A percentile compares a stretch with the other conserved stretches of the same genome.
Conservation (phyloP, 2,329 filamentous ascomycete genomes). For the Verticillium nonalfalfae region DNA sequence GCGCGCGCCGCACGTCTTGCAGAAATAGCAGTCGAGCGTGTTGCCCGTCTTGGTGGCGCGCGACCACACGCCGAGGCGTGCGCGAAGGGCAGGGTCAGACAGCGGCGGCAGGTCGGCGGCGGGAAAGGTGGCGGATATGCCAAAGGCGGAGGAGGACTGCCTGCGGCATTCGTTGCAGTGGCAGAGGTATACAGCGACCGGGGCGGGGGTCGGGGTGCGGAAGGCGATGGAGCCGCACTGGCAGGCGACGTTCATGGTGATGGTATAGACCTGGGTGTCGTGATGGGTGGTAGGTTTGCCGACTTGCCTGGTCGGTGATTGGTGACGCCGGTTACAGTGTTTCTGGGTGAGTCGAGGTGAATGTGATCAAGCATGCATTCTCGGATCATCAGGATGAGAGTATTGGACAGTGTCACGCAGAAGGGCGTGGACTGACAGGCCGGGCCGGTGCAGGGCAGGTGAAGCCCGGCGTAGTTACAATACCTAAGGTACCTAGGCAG, state of each 20-base stretch:
- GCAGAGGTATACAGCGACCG: slow-evolving; percentile 33
- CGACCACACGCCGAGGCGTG: slow-evolving; percentile 27
- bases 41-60: slow-evolving; percentile 31
- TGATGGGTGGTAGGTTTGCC: neutral
- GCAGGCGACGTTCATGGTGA: slow-evolving; percentile 20
- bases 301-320: neutral
- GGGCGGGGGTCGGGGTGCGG: slow-evolving; percentile 24
- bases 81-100: slow-evolving; percentile 15
- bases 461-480: too few relatives aligned
- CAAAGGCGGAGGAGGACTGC: slow-evolving; percentile 38
- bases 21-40: slow-evolving; percentile 36
- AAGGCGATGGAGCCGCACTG: slow-evolving; percentile 33
- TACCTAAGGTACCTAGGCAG: too few relatives aligned
- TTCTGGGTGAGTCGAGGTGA: too few relatives aligned
- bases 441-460: too few relatives aligned
- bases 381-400: too few relatives aligned
- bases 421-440: too few relatives aligned
- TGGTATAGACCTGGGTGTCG: neutral
- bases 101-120: slow-evolving; percentile 33
- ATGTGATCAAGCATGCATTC: too few relatives aligned
- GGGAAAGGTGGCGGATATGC: slow-evolving; percentile 36
- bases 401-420: too few relatives aligned
- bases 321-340: neutral
- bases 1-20: slow-evolving; percentile 35
- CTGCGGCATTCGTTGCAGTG: slow-evolving; percentile 40